A percentile compares a stretch with the other conserved stretches of the same genome.
Evolutionary conservation across 1,139 yeast species (phyloP).

Genomic region (Diutina mesorugosa): DNA sequence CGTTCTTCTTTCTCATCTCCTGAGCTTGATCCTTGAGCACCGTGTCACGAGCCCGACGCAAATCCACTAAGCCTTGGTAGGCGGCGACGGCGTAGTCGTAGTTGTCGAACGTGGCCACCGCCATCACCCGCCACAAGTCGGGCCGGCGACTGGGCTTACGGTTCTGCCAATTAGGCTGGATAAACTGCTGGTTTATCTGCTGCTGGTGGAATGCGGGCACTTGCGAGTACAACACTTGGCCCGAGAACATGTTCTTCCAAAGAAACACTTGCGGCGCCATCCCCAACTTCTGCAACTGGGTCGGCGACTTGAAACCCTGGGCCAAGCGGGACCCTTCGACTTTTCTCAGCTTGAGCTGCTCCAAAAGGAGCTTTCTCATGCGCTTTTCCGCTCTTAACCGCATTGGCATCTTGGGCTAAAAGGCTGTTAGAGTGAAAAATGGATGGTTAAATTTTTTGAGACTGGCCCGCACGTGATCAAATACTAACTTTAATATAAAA

Average conservation of each 20-base stretch:
- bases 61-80: slow-evolving; percentile 59
- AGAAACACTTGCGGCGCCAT: slow-evolving; percentile 77
- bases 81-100: slow-evolving; percentile 64
- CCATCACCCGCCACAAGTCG: slow-evolving; percentile 87
- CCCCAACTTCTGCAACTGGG: slow-evolving; percentile 14
- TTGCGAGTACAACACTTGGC: slow-evolving; percentile 84
- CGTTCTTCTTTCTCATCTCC: slow-evolving; percentile 57
- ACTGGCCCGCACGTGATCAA: not conserved
- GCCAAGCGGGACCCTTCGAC: slow-evolving; percentile 34
- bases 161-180: slow-evolving; percentile 83
- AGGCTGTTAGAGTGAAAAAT: slow-evolving; percentile 2
- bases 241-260: slow-evolving; percentile 76
- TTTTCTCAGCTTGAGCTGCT: slow-evolving; percentile 32
- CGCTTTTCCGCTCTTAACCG: slow-evolving; percentile 34
- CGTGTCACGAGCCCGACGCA: slow-evolving; percentile 63
- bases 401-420: slow-evolving; percentile 23
- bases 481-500: not conserved
- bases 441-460: not conserved
- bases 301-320: slow-evolving; percentile 21
- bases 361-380: slow-evolving; percentile 37
- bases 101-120: slow-evolving; percentile 59
- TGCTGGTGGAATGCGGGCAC: slow-evolving; percentile 59
- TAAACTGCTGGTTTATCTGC: slow-evolving; percentile 61
- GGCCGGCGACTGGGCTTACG: slow-evolving; percentile 65
- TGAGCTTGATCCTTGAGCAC: slow-evolving; percentile 47